These are phyloP conservation scores for Scleromitrula shiraiana DNA, from an alignment of 2,329 filamentous ascomycete genomes.

Conservation along the genomic window DNA sequence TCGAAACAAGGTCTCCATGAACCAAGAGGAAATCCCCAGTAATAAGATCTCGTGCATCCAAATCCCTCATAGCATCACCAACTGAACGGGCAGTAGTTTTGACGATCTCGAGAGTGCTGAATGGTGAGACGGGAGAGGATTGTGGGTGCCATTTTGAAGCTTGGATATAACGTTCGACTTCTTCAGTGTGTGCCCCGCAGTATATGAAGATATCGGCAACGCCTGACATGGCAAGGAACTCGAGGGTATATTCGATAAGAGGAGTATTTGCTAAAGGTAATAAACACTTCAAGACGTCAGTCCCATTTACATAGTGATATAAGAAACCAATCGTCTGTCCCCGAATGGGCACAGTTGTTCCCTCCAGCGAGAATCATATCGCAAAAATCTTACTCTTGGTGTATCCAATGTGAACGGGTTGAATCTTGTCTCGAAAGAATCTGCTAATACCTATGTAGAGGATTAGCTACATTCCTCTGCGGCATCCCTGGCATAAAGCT, in stretches of 20 bases:
- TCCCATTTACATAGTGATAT: not conserved
- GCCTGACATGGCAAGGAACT: slow-evolving; percentile 90
- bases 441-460: slow-evolving; percentile 65
- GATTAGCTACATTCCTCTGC: slow-evolving; percentile 10
- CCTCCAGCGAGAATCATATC: slow-evolving; percentile 13
- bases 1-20: slow-evolving; percentile 87
- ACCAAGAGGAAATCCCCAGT: slow-evolving; percentile 87
- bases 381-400: slow-evolving; percentile 63
- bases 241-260: slow-evolving; percentile 93
- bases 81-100: slow-evolving; percentile 78
- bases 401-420: slow-evolving; percentile 80
- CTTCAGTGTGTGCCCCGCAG: slow-evolving; percentile 76
- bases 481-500: not conserved
- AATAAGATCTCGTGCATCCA: slow-evolving; percentile 79
- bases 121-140: slow-evolving; percentile 62
- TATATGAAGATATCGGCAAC: slow-evolving; percentile 94
- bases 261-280: slow-evolving; percentile 88
- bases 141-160: slow-evolving; percentile 65
- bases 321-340: not conserved
- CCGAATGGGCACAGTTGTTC: not conserved
- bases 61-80: slow-evolving; percentile 88
- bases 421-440: slow-evolving; percentile 91
- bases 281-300: slow-evolving; percentile 59
- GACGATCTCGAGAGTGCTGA: slow-evolving; percentile 74
- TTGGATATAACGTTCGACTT: slow-evolving; percentile 80